Evolutionary conservation across 148 eudicot genomes (phyloP), one percentile per base, ranked within the genome.

Genomic region (Beta vulgaris): DNA sequence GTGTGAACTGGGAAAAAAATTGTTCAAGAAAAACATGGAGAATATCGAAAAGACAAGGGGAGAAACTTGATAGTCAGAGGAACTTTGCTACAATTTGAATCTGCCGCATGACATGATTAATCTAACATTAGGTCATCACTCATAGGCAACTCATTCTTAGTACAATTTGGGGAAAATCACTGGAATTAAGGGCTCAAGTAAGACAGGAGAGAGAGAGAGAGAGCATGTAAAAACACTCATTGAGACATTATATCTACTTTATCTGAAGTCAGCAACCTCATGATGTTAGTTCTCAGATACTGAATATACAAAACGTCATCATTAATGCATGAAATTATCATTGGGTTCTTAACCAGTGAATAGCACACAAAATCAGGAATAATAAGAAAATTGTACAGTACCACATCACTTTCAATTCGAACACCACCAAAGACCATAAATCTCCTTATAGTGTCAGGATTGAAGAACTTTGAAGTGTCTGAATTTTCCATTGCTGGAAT

Each of bases 381-480:
- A 61, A 3, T 44, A n/a, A 35, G 21, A 60, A 60, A 54, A 31
- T 37, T 48, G 49, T n/a, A 57, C 58, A 46, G 32, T 89, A 95
- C 98, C 98, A 95, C 66, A 76, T 95, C 92, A 77, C 98, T 95
- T 81, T 95, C 98, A 58, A 95, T 92, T 75, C 98, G 89, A 62
- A 95, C 98, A 71, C 98, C 98, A 59, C 98, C 98, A 86, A 95
- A 92, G 76, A 88, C 89, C 82, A 86, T 81, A 71, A 92, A 92
- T 84, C 87, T 88, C 76, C 42, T 66, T 59, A 95, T 72, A 60
- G 85, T 85, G 42, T 87, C 88, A 63, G 51, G 61, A 73, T 85
- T 83, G 83, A 95, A 92, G 78, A 90, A 95, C 73, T 76, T 86
- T 70, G 98, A 86, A 76, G 96, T 86, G 60, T 78, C 78, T 31